Evolutionary conservation across 345 rosid genomes (phyloP).

Genomic region (Gossypioides kirkii): DNA sequence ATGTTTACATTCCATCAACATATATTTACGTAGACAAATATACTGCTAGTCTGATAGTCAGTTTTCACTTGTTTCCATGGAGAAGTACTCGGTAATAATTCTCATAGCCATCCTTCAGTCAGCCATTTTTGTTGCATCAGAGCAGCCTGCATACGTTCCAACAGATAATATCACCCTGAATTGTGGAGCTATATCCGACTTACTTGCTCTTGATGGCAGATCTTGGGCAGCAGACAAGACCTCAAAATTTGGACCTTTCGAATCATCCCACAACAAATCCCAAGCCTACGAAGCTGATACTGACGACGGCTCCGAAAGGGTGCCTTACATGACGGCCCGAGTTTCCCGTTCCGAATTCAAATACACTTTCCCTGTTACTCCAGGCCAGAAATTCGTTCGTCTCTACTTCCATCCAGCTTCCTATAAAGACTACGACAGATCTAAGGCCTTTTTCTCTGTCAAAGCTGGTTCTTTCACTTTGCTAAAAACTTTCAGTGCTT

Average conservation of each 20-base stretch:
- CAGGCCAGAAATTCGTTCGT: neutral
- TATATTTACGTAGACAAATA: neutral
- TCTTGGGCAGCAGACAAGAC: neutral
- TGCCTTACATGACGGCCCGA: neutral
- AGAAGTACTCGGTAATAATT: neutral
- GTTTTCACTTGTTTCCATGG: neutral
- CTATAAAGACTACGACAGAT: neutral
- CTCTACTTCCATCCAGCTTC: neutral
- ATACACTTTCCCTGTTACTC: neutral
- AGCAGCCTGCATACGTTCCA: neutral
- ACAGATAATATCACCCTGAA: neutral
- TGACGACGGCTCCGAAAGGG: neutral
- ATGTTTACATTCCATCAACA: too few species aligned
- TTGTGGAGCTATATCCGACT: neutral
- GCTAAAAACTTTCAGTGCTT: constrained; percentile 1
- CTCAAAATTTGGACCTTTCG: neutral
- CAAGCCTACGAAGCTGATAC: neutral
- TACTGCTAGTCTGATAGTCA: too few species aligned
- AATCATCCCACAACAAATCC: neutral
- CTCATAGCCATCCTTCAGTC: neutral
- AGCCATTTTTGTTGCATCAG: neutral
- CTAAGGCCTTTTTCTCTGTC: neutral
- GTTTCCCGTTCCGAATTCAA: neutral
- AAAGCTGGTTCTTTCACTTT: constrained; percentile 8
- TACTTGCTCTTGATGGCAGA: neutral